phyloP scores from a whole-genome alignment of 495 filamentous ascomycete genomes.

The Aspergillus homomorphus region DNA sequence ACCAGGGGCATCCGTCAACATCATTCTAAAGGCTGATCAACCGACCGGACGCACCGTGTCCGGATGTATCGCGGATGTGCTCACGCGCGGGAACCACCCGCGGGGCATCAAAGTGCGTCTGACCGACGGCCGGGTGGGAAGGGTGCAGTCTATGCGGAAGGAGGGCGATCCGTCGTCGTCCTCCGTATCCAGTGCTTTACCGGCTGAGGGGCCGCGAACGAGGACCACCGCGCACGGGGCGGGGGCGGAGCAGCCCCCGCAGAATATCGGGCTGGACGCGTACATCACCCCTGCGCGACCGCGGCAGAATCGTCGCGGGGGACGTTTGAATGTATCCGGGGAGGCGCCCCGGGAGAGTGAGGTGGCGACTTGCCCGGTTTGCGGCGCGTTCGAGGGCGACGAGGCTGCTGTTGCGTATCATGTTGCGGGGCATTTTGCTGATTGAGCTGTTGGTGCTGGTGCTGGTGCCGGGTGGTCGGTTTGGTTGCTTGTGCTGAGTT shows the following conservation, averaged over 20 bases:
- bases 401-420: conserved; percentile 31
- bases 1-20: conserved; percentile 58
- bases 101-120: conserved; percentile 74
- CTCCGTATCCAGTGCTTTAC: no score
- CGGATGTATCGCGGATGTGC: conserved; percentile 57
- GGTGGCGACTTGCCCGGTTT: conserved; percentile 25
- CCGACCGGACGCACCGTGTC: conserved; percentile 63
- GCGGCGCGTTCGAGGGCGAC: conserved; percentile 25
- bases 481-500: no score
- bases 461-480: neutral
- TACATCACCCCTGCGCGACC: conserved; percentile 12
- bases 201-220: neutral
- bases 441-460: conserved; percentile 9
- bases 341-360: neutral
- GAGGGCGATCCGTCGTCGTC: no score
- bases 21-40: conserved; percentile 70
- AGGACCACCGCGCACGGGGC: no score
- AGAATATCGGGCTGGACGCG: conserved; percentile 15
- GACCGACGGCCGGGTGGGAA: conserved; percentile 61
- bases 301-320: neutral
- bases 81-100: conserved; percentile 70
- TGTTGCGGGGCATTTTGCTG: conserved; percentile 28
- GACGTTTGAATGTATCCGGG: no score
- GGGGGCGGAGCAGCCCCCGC: conserved; percentile 3
- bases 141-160: conserved; percentile 51